Evolutionary conservation across 164 flowering plant species (phyloP), one percentile per base, ranked within the genome.

Genomic region (Amborella trichopoda): DNA sequence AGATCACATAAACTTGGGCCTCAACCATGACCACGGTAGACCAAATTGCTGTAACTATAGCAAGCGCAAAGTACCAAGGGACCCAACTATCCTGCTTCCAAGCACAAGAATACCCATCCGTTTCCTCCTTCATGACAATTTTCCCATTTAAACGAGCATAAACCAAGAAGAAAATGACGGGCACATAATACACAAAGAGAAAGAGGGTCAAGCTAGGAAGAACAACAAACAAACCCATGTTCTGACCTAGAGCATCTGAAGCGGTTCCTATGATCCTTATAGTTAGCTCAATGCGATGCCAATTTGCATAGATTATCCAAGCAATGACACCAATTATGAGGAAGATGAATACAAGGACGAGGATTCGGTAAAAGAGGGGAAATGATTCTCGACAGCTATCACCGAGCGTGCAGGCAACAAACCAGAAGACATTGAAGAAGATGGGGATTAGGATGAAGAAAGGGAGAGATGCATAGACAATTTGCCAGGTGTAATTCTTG

Each of bases 21-120:
- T 91, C 99, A 62, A 80, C 64, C 82, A 72, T 75, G 1, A 23
- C 71, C 0, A 86, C 53, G 4, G 70, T 73, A 50, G 96, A 78
- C 95, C 99, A 91, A 52, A 87, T 34, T 83, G 87, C 80, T 5
- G 96, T 87, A 28, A 91, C 47, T 63, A 84, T 82, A 0, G 90
- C 90, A 73, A 91, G 47, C 0, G 93, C 56, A 68, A 59, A 91
- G 50, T 87, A 91, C 0, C 90, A 95, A 13, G 93, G 93, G 53
- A 91, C 99, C 99, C 99, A 91, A 28, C 79, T 48, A 60, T 81
- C 90, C 49, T 78, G 77, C 68, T 91, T 82, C 99, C 99, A 91
- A 48, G 43, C 78, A 68, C 99, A 91, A 26, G 43, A 19, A 56
- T 72, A 75, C 44, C 62, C 77, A 17, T 66, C 81, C 44, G 44